Conservation (phyloP, 106 monocot genomes). For the Agapanthus africanus region DNA sequence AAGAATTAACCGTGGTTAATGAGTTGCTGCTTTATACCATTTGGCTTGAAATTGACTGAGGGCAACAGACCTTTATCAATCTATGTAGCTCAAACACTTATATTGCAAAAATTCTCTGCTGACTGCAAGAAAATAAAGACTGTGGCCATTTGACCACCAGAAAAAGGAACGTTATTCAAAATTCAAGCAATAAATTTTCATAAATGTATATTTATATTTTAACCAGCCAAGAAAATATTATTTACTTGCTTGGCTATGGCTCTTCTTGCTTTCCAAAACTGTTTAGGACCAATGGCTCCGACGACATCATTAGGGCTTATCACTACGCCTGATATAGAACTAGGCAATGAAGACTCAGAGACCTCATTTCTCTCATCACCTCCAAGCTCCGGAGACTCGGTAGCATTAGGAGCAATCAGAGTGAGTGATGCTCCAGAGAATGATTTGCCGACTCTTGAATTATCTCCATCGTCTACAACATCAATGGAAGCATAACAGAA, state of each 20-base stretch:
- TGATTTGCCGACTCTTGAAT: conserved; percentile 3
- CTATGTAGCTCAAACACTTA: conserved; percentile 97
- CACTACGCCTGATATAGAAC: conserved; percentile 5
- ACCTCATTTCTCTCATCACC: conserved; percentile 17
- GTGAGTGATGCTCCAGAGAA: conserved; percentile 8
- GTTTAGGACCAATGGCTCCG: conserved; percentile 41
- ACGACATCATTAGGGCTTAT: conserved; percentile 50
- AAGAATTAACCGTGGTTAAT: neutral
- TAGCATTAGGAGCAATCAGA: neutral
- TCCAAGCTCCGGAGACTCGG: neutral
- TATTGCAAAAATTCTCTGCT: conserved; percentile 80
- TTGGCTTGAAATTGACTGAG: neutral
- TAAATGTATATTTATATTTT: too few relatives aligned
- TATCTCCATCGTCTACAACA: neutral
- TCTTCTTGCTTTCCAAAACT: conserved; percentile 62
- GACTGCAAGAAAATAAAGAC: conserved; percentile 50
- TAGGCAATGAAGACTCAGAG: conserved; percentile 25
- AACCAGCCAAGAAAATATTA: neutral
- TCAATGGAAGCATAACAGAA: conserved; percentile 7
- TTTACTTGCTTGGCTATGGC: conserved; percentile 49
- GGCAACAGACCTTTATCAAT: conserved; percentile 67
- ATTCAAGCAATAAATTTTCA: too few relatives aligned
- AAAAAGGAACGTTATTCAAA: neutral
- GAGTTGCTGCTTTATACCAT: neutral
- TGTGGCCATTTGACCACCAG: conserved; percentile 2